phyloP scores from a whole-genome alignment of 441 rosid species.

The Manihot esculenta region DNA sequence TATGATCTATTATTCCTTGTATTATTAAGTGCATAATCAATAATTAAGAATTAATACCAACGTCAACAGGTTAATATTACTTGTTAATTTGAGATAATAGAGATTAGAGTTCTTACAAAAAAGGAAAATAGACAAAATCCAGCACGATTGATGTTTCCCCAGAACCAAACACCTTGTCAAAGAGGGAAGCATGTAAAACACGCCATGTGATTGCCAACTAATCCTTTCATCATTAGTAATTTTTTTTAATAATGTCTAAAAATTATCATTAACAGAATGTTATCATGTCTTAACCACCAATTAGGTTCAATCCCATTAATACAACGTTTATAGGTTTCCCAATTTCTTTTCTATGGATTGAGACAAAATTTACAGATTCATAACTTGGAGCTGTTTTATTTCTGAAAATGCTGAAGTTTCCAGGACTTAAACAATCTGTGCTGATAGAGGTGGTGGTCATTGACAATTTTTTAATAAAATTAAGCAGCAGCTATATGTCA shows the following conservation, averaged over 20 bases:
- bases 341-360: no score
- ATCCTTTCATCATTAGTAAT: slow-evolving; percentile 1
- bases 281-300: slow-evolving; percentile 11
- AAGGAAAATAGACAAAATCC: slow-evolving; percentile 3
- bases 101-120: neutral
- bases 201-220: slow-evolving; percentile 71
- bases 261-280: slow-evolving; percentile 18
- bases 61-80: neutral
- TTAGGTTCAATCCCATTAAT: no score
- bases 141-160: slow-evolving; percentile 26
- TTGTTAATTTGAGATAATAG: neutral
- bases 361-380: no score
- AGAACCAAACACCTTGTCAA: slow-evolving; percentile 20
- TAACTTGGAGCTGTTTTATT: no score
- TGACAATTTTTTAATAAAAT: neutral
- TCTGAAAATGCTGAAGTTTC: no score
- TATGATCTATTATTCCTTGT: neutral
- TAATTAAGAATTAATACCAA: no score
- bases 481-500: neutral
- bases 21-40: neutral
- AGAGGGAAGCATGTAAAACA: slow-evolving; percentile 27
- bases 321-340: no score
- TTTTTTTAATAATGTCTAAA: neutral
- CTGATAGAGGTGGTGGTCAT: slow-evolving; percentile 3
- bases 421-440: neutral